Base-by-base conservation (phyloP, 1,284 basidiomycete species). In the Ustilago hordei region DNA sequence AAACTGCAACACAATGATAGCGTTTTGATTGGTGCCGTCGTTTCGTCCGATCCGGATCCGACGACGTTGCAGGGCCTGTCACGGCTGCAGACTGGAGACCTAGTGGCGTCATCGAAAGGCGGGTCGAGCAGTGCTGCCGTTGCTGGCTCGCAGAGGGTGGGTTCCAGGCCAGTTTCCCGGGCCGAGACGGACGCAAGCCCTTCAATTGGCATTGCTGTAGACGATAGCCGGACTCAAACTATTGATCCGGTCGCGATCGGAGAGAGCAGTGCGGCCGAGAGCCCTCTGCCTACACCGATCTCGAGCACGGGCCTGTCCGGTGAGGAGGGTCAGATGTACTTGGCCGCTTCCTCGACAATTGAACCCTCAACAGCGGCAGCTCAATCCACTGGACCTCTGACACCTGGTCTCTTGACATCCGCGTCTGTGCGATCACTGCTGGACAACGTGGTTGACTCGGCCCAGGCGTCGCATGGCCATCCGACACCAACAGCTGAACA, bases 401-500 rank as follows among this genome's bases (percentile, higher is more conserved):
- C 61, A 3, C 64, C 67, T 1, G 72, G 72, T 17, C 54, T 60
- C 3, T 54, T 75, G n/a, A 67, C 64, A 3, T 60, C 72, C 5
- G 56, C 67, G 8, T 69, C 63, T 35, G 55, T 75, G 38, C 63
- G 67, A 36, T 75, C 67, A 4, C 72, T 67, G 9, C 60, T 75
- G 2, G 72, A 75, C 11, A 43, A 6, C 23, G 67, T 70, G 13
- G 70, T 75, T 15, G 72, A 75, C 47, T 75, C 72, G 39, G 72
- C 72, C 7, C 67, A 70, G 28, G 72, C 72, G 7, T 75, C 72
- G 19, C 72, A 75, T 6, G 72, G 72, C 15, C 72, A 75, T 32
- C 66, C 66, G 9, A 74, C 66, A 15, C 66, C 71, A 4, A 58
- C 71, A 8, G 35, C 54, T 3, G 71, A 74, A 31, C 64, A 54